Base-by-base conservation (phyloP, 805 yeast species). In the Monosporozyma unispora region DNA sequence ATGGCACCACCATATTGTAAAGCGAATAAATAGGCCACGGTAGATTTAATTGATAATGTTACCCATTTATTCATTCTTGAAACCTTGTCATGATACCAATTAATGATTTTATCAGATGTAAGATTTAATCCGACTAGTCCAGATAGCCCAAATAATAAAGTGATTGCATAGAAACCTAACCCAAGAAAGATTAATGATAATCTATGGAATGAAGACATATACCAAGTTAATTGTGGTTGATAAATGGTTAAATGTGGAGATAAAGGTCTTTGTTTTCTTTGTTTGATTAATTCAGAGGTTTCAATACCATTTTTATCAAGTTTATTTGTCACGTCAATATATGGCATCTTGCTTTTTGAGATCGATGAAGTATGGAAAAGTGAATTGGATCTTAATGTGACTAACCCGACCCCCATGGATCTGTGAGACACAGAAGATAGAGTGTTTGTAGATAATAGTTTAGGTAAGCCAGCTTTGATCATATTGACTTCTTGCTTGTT, bases 201-300 rank as follows among this genome's bases (percentile, higher is more conserved):
- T 76, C 99, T 83, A 71, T 91, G 98, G 55, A 84, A 68, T 22
- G 83, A 73, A 4, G 97, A 89, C 64, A 93, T 66, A 53, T 78
- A 71, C 85, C 84, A 79, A 22, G 98, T 87, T 56, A 91, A 66
- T 73, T 93, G 97, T 42, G 95, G 95, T 73, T 90, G 77, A 74
- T 91, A 91, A 65, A 93, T 90, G 53, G 81, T 72, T 64, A 91
- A 75, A 68, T 91, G 95, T 50, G 98, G 98, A 28, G 96, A 88
- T 14, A 78, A 70, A 31, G 98, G 98, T 72, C 99, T 83, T 72
- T 80, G 25, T 25, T 37, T 21, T 18, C 50, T 19, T 29, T 48
- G 50, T 23, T 37, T n/a, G 54, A 89, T 74, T 29, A 78, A 18
- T 14, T 40, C 16, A 2, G 40, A 19, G 4, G 45, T 21, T 8